Evolutionary conservation across 2,329 filamentous ascomycete species (phyloP).

Genomic region (Scedosporium aurantiacum): DNA sequence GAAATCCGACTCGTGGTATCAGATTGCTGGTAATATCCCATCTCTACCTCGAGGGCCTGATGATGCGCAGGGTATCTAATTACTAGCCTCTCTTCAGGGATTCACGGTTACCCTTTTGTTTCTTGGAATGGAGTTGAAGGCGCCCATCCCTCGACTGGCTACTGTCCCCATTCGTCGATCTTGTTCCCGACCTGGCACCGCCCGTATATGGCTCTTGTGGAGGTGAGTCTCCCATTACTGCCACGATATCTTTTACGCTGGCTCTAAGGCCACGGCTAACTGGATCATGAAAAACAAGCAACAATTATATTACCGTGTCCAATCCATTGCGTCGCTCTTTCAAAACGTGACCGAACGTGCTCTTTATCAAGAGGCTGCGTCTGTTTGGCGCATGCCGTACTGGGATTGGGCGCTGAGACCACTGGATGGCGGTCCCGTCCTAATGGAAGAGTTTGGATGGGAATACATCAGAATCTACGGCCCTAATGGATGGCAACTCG

Average conservation of each 20-base stretch:
- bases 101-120: slow-evolving; percentile 64
- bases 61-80: not conserved
- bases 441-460: slow-evolving; percentile 32
- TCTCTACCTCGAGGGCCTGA: not conserved
- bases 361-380: slow-evolving; percentile 39
- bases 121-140: slow-evolving; percentile 44
- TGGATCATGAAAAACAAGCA: slow-evolving; percentile 4
- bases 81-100: slow-evolving; percentile 36
- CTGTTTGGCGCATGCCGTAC: slow-evolving; percentile 44
- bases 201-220: slow-evolving; percentile 57
- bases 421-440: slow-evolving; percentile 35
- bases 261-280: not conserved
- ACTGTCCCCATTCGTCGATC: slow-evolving; percentile 65
- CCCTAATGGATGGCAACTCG: slow-evolving; percentile 42
- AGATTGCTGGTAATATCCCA: slow-evolving; percentile 53
- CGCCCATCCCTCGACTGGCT: slow-evolving; percentile 40
- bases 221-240: slow-evolving; percentile 26
- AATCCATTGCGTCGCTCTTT: slow-evolving; percentile 35
- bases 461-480: slow-evolving; percentile 41
- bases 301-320: slow-evolving; percentile 10
- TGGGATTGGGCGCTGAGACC: slow-evolving; percentile 47
- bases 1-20: slow-evolving; percentile 60
- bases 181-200: slow-evolving; percentile 78
- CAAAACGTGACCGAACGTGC: slow-evolving; percentile 31
- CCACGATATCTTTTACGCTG: not conserved